These are phyloP conservation scores for Aureobasidium sp. DNA, from an alignment of 2,329 filamentous ascomycete genomes.

Conservation along the genomic window DNA sequence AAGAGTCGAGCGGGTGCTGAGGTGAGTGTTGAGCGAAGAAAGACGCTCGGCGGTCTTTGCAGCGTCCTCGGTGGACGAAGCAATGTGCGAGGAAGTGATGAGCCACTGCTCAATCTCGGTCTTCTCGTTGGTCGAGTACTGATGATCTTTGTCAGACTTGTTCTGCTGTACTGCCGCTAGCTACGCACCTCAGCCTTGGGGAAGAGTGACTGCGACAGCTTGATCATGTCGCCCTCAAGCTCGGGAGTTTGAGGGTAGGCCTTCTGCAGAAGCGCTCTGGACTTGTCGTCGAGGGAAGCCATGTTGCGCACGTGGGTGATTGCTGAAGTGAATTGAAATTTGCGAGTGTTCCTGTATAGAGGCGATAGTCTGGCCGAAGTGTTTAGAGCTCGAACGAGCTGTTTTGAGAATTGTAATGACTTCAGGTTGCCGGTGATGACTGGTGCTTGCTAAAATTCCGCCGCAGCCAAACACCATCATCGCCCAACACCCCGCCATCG, in stretches of 20 bases:
- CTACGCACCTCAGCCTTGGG: conserved; percentile 22
- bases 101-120: conserved; percentile 87
- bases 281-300: conserved; percentile 26
- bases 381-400: conserved; percentile 18
- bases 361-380: neutral
- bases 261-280: conserved; percentile 23
- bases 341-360: neutral
- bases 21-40: conserved; percentile 73
- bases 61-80: conserved; percentile 49
- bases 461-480: neutral
- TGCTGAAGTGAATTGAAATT: neutral
- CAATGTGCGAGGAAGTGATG: conserved; percentile 64
- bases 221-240: conserved; percentile 23
- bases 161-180: neutral
- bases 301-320: conserved; percentile 18
- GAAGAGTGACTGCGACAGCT: conserved; percentile 27
- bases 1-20: conserved; percentile 79
- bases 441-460: neutral
- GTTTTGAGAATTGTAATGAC: conserved; percentile 14
- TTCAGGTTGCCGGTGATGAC: conserved; percentile 20
- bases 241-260: conserved; percentile 26
- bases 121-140: conserved; percentile 71
- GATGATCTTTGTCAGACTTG: conserved; percentile 31
- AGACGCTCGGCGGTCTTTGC: conserved; percentile 56
- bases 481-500: conserved; percentile 1